Conservation (phyloP, 768 basidiomycete genomes). For the Podaxis pistillaris region DNA sequence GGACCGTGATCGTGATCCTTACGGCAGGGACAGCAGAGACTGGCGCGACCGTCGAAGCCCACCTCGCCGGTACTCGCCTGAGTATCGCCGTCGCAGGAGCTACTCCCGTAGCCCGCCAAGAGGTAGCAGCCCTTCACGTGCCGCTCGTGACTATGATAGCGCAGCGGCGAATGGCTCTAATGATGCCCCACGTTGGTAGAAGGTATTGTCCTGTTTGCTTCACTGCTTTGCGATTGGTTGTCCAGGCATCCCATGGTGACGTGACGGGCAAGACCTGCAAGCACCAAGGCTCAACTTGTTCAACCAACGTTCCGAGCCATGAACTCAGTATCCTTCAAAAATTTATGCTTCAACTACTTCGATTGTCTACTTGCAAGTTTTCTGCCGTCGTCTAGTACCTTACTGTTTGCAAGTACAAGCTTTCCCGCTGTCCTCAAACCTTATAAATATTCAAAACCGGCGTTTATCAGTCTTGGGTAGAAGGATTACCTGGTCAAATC, state of each 20-base stretch:
- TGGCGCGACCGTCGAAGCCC: conserved; percentile 84
- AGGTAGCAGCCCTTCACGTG: conserved; percentile 45
- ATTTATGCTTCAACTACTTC: conserved; percentile 16
- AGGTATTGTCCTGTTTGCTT: conserved; percentile 22
- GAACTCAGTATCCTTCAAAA: conserved; percentile 15
- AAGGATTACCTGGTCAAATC: conserved; percentile 5
- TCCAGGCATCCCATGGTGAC: conserved; percentile 11
- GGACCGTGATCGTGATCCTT: conserved; percentile 54
- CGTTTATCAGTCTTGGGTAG: conserved; percentile 12
- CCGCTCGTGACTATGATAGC: conserved; percentile 24
- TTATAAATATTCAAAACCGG: conserved; percentile 13
- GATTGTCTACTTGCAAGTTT: conserved; percentile 17
- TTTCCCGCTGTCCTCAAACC: conserved; percentile 14
- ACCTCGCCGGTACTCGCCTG: conserved; percentile 73
- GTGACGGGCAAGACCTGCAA: conserved; percentile 14
- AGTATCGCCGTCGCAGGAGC: conserved; percentile 72
- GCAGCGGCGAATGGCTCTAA: conserved; percentile 26
- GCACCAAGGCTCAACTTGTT: conserved; percentile 11
- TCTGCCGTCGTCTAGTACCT: conserved; percentile 16
- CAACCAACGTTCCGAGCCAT: conserved; percentile 3
- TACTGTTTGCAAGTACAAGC: conserved; percentile 17
- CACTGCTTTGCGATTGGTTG: conserved; percentile 18
- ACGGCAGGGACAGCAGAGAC: conserved; percentile 69
- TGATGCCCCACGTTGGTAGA: conserved; percentile 61
- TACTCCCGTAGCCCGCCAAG: conserved; percentile 82